Conservation (phyloP, 176 grass and related monocot species). For the Lolium perenne region DNA sequence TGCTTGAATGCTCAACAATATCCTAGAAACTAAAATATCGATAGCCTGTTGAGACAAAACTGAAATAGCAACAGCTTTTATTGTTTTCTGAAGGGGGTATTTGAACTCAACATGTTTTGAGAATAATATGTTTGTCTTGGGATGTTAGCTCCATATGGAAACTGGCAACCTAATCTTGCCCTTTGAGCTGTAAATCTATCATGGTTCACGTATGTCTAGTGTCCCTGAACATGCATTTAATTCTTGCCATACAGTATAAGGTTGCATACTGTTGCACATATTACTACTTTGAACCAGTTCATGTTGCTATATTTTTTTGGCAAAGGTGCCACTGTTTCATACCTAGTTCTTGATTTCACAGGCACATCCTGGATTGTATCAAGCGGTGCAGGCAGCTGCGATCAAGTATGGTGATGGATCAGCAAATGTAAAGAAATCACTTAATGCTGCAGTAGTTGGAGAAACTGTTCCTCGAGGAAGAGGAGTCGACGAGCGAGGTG, state of each 20-base stretch:
- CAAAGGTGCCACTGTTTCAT: neutral
- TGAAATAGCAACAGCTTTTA: neutral
- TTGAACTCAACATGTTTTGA: neutral
- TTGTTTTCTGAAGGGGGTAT: neutral
- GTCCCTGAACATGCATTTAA: neutral
- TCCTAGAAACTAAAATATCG: neutral
- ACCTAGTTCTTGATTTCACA: conserved; percentile 33
- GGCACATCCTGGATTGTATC: conserved; percentile 76
- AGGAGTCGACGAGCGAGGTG: conserved; percentile 79
- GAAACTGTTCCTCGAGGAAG: conserved; percentile 69
- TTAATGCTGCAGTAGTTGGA: conserved; percentile 59
- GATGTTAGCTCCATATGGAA: neutral
- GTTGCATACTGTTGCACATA: neutral
- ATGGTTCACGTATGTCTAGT: neutral
- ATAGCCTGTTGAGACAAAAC: neutral
- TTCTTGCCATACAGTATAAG: neutral
- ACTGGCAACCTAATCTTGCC: neutral
- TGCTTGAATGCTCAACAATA: neutral
- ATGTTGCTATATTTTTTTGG: neutral
- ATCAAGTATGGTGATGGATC: conserved; percentile 55
- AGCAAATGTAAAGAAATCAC: conserved; percentile 52
- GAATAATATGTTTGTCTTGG: neutral
- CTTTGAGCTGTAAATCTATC: neutral
- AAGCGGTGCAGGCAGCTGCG: conserved; percentile 83
- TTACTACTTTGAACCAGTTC: neutral